Conservation (phyloP, 2,329 filamentous ascomycete genomes). For the Davidsoniella australis region DNA sequence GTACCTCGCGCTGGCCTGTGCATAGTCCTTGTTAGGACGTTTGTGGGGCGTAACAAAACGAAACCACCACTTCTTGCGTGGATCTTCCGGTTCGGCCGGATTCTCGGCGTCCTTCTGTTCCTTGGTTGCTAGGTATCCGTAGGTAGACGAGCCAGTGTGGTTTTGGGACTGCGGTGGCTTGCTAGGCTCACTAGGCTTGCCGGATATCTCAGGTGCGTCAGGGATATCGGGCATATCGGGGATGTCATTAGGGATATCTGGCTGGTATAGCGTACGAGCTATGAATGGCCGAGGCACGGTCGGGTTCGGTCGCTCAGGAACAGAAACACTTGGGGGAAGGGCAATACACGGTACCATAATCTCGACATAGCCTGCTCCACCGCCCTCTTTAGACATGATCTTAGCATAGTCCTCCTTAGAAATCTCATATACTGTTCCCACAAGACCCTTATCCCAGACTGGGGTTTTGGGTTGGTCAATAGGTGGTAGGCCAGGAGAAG, state of each 20-base stretch:
- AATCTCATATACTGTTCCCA: conserved; percentile 93
- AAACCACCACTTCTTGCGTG: conserved; percentile 26
- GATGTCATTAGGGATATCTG: conserved; percentile 17
- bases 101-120: conserved; percentile 10
- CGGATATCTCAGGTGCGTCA: conserved; percentile 18
- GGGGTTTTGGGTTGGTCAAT: conserved; percentile 12
- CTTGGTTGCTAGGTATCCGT: background rate
- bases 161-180: background rate
- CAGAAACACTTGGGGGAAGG: conserved; percentile 38
- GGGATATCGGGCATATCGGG: conserved; percentile 30
- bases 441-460: conserved; percentile 61
- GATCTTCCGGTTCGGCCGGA: conserved; percentile 12
- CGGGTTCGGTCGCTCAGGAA: conserved; percentile 46
- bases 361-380: conserved; percentile 69
- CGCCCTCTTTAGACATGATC: conserved; percentile 84
- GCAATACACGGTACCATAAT: conserved; percentile 63
- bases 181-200: conserved; percentile 11
- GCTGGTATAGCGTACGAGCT: conserved; percentile 63
- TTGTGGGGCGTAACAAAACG: conserved; percentile 28
- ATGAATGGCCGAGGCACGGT: conserved; percentile 47
- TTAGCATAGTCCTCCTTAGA: conserved; percentile 64
- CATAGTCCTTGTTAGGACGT: conserved; percentile 52
- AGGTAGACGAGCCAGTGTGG: no score
- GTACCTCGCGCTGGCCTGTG: conserved; percentile 73
- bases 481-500: conserved; percentile 9